phyloP scores from a whole-genome alignment of 1,139 yeast species.

The Sugiyamaella paludigena region DNA sequence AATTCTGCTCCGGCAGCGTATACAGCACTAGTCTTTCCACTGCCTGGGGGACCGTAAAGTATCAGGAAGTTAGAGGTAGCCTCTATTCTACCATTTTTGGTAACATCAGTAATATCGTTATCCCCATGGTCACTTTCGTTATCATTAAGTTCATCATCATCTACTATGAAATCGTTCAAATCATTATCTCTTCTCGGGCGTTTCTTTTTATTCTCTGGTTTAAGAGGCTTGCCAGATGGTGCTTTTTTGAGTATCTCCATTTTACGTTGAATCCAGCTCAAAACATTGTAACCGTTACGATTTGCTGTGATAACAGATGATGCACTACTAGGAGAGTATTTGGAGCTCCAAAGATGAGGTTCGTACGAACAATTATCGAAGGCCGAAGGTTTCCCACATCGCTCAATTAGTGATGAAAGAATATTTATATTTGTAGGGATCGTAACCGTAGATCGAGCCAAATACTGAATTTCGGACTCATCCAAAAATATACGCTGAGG shows the following conservation, averaged over 20 bases:
- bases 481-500: constrained; percentile 19
- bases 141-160: constrained; percentile 36
- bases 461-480: constrained; percentile 13
- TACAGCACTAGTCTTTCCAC: constrained; percentile 76
- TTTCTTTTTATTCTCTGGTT: constrained; percentile 27
- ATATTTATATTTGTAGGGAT: constrained; percentile 4
- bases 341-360: constrained; percentile 28
- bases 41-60: constrained; percentile 68
- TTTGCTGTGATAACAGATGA: constrained; percentile 20
- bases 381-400: constrained; percentile 21
- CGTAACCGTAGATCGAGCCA: constrained; percentile 15
- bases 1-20: constrained; percentile 65
- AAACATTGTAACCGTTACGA: constrained; percentile 17
- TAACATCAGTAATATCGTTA: constrained; percentile 30
- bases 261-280: constrained; percentile 24
- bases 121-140: constrained; percentile 31
- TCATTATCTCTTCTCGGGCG: constrained; percentile 28
- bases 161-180: constrained; percentile 49
- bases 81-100: constrained; percentile 6
- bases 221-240: constrained; percentile 16
- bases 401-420: constrained; percentile 14
- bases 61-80: constrained; percentile 44
- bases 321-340: constrained; percentile 29
- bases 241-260: constrained; percentile 20
- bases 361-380: constrained; percentile 33